phyloP scores from a whole-genome alignment of 2,329 filamentous ascomycete genomes.

The Colletotrichum cereale region DNA sequence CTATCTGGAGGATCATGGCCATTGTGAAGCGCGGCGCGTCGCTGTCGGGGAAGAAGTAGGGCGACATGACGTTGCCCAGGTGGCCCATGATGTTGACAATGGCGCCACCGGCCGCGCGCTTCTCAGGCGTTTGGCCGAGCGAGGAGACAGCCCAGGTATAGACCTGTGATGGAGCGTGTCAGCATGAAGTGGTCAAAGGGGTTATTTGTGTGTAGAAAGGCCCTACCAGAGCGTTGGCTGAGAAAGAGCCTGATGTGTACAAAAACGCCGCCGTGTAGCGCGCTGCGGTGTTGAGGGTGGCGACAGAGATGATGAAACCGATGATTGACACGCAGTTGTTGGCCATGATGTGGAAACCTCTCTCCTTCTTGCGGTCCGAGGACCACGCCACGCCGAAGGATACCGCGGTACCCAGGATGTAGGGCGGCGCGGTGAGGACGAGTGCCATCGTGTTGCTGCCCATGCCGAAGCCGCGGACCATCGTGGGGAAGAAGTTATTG shows the following conservation, averaged over 20 bases:
- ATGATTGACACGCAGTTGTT: conserved; percentile 54
- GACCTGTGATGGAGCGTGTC: neutral
- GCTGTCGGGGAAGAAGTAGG: conserved; percentile 56
- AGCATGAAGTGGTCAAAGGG: conserved; percentile 10
- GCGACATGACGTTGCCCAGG: conserved; percentile 59
- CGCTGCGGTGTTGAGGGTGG: conserved; percentile 47
- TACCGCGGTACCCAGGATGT: conserved; percentile 57
- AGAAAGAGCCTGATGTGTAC: conserved; percentile 52
- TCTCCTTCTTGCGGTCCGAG: conserved; percentile 57
- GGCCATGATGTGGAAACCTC: conserved; percentile 55
- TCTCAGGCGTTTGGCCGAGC: conserved; percentile 57
- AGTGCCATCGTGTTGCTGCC: conserved; percentile 53
- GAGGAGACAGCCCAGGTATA: conserved; percentile 57
- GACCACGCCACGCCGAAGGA: conserved; percentile 57
- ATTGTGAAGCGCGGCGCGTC: conserved; percentile 56
- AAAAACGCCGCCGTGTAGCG: conserved; percentile 52
- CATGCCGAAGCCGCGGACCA: conserved; percentile 51
- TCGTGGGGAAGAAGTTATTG: conserved; percentile 48
- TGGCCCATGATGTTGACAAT: conserved; percentile 60
- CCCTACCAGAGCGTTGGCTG: conserved; percentile 51
- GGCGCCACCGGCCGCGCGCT: conserved; percentile 56
- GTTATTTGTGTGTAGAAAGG: neutral
- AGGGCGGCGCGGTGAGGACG: conserved; percentile 61
- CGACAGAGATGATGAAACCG: conserved; percentile 53
- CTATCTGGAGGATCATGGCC: conserved; percentile 49